Conservation (phyloP, 2,329 filamentous ascomycete genomes). For the Fusarium papillatum region DNA sequence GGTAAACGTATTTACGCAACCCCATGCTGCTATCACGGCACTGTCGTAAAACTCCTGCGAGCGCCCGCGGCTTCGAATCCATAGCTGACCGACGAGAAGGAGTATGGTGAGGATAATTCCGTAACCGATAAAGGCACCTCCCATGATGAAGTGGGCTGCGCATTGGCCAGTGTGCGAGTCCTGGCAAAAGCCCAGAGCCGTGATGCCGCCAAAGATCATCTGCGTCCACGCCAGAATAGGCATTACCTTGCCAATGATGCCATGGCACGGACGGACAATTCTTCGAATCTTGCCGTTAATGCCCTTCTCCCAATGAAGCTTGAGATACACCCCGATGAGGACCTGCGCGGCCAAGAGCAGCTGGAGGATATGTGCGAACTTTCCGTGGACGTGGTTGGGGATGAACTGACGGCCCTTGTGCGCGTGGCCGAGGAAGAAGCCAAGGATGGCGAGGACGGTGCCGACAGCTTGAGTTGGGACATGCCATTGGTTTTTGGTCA, state of each 20-base stretch:
- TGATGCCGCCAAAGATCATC: conserved; percentile 97
- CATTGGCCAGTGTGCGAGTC: conserved; percentile 94
- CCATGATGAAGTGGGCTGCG: conserved; percentile 98
- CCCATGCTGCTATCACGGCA: conserved; percentile 92
- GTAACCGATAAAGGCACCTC: conserved; percentile 94
- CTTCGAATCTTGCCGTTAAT: conserved; percentile 84
- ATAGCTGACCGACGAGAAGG: conserved; percentile 88
- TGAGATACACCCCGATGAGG: conserved; percentile 86
- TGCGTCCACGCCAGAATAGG: conserved; percentile 91
- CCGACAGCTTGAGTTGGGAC: conserved; percentile 87
- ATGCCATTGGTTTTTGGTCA: conserved; percentile 93
- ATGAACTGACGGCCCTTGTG: conserved; percentile 92
- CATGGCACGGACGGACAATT: conserved; percentile 80
- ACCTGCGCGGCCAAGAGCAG: conserved; percentile 84
- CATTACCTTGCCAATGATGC: conserved; percentile 87
- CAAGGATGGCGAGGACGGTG: conserved; percentile 81
- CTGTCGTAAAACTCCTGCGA: conserved; percentile 99
- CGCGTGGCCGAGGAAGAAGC: conserved; percentile 91
- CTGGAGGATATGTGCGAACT: conserved; percentile 86
- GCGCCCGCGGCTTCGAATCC: conserved; percentile 84
- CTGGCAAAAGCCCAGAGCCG: conserved; percentile 91
- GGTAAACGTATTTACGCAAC: conserved; percentile 97
- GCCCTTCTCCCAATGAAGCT: conserved; percentile 88
- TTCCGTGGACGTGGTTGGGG: conserved; percentile 80
- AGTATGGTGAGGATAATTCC: conserved; percentile 89